Conservation (phyloP, 169 alveolate species). For the Plasmodium vivax region DNA sequence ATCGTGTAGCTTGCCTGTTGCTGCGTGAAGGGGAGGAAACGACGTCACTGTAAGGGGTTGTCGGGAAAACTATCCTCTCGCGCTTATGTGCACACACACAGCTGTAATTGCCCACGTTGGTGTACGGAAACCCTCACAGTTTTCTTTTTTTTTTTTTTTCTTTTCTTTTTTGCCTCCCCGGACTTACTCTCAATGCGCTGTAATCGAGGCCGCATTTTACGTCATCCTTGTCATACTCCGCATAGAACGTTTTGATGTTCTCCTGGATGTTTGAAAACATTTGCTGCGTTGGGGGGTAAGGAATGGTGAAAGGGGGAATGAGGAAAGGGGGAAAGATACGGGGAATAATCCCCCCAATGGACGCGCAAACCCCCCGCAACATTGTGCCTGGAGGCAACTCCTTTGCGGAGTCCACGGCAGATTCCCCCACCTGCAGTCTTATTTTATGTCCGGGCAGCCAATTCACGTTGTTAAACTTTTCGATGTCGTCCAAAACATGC, state of each 20-base stretch:
- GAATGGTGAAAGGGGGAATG: not conserved
- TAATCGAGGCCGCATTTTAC: not conserved
- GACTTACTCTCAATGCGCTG: conserved; percentile 5
- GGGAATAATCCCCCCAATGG: not conserved
- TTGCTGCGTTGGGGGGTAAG: conserved; percentile 10
- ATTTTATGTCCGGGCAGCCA: conserved; percentile 93
- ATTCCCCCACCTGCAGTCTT: conserved; percentile 57
- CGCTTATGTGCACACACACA: not conserved
- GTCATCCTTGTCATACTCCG: conserved; percentile 30
- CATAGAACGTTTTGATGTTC: conserved; percentile 24
- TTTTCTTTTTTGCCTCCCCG: not conserved
- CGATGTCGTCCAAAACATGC: conserved; percentile 88
- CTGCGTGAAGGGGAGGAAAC: not conserved
- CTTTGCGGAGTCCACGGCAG: not conserved
- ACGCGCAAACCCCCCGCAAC: not conserved
- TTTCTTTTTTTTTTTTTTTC: not conserved
- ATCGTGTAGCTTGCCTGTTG: conserved; percentile 9
- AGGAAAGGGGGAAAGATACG: not conserved
- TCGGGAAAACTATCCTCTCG: not conserved
- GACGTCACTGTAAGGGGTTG: not conserved
- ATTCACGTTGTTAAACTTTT: conserved; percentile 84
- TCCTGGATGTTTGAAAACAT: conserved; percentile 55
- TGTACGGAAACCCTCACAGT: not conserved
- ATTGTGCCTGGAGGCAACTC: not conserved
- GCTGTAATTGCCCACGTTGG: not conserved